Evolutionary conservation across 176 grass and related monocot genomes (phyloP), one percentile per base, ranked within the genome.

Genomic region (Oryza meyeriana): DNA sequence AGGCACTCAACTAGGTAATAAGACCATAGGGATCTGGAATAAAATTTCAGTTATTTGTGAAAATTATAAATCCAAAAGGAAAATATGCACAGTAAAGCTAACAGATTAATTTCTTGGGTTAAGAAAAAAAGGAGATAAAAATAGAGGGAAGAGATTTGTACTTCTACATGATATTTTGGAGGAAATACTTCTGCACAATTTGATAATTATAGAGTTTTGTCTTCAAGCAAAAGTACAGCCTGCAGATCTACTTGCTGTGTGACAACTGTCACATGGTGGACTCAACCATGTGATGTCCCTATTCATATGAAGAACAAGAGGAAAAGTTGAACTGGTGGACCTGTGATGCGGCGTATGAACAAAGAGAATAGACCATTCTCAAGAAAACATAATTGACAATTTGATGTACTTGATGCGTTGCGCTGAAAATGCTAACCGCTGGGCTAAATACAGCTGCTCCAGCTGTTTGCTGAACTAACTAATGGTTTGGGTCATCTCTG

Each of bases 271-370:
- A 79, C 69, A 88, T 84, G 68, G 39, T 52, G 17, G 48, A 80
- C 47, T 79, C 81, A 71, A 22, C 70, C 77, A 85, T 76, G 64
- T 81, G 76, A 71, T 64, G 39, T 75, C 81, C 47, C 61, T 38
- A 48, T 69, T 30, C 24, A 74, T 50, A 24, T 10, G n/a, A 63
- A 61, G 39, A 80, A 66, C 47, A 88, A 52, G 63, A 80, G 34
- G 70, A 80, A 69, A 62, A 84, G 22, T 50, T 4, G 2, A 80
- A 75, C 13, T 31, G 39, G 35, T 84, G 16, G 62, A 80, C 69
- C n/a, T 79, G 81, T 62, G 87, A 75, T 76, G 87, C 63, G 76
- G 76, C 63, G 25, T 47, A 74, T 75, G 76, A 69, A 88, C 81
- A 50, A 84, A 24, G 75, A 44, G 34, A 66, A 67, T 33, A 10